phyloP scores from a whole-genome alignment of 176 grass and related monocot genomes.

The Carex cristatella region DNA sequence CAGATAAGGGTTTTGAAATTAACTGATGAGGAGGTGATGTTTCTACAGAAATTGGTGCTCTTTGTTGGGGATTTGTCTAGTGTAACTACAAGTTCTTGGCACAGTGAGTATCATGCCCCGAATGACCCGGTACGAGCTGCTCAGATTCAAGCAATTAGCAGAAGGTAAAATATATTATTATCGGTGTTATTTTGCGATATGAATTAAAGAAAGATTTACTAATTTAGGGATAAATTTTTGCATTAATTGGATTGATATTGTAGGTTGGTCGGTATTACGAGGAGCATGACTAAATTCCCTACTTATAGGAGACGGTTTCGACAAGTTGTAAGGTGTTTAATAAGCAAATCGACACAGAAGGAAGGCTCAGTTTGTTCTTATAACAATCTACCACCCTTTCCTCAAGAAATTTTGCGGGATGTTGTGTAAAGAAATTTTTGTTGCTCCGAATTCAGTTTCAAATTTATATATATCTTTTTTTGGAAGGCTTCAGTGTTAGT shows the following conservation, averaged over 20 bases:
- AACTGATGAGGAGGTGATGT: constrained; percentile 53
- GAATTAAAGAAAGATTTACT: background rate
- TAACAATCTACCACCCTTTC: background rate
- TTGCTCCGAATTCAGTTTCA: background rate
- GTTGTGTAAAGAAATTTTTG: background rate
- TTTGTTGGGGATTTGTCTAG: constrained; percentile 38
- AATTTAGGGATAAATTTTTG: background rate
- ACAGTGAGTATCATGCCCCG: constrained; percentile 30
- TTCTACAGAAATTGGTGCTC: constrained; percentile 55
- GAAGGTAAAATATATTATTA: constrained; percentile 37
- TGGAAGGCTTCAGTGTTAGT: background rate
- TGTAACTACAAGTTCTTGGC: constrained; percentile 21
- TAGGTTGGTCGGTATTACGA: constrained; percentile 73
- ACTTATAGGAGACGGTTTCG: constrained; percentile 77
- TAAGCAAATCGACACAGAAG: constrained; percentile 44
- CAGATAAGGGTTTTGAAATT: constrained; percentile 63
- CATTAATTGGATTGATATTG: background rate
- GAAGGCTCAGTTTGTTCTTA: constrained; percentile 38
- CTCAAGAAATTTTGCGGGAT: background rate
- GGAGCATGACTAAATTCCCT: constrained; percentile 68
- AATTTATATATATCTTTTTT: background rate
- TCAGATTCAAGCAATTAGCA: constrained; percentile 85
- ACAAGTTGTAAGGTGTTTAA: constrained; percentile 55
- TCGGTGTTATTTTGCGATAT: background rate
- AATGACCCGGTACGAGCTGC: constrained; percentile 56